A percentile compares a stretch with the other conserved stretches of the same genome.
Conservation (phyloP, 2,329 filamentous ascomycete species). For the Fusarium oligoseptatum region DNA sequence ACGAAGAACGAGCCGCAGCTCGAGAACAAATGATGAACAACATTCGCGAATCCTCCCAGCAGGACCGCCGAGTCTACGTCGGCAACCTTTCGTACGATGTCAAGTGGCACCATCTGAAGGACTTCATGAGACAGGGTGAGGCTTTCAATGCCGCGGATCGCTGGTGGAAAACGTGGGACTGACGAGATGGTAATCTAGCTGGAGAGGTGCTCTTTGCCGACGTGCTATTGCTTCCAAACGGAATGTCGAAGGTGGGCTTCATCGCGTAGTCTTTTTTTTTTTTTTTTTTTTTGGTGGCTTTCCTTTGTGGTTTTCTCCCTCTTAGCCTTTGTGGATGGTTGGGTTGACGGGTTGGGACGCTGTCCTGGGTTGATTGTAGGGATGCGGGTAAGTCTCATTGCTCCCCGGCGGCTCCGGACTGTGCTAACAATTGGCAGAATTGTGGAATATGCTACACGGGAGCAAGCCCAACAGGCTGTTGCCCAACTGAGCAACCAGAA, state of each 20-base stretch:
- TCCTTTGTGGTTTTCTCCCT: conserved; percentile 76
- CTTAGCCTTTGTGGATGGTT: conserved; percentile 85
- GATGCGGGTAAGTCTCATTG: conserved; percentile 91
- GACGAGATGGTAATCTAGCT: conserved; percentile 70
- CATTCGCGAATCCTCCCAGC: conserved; percentile 93
- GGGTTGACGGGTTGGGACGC: conserved; percentile 98
- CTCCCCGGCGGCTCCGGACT: background rate
- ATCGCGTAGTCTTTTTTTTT: conserved; percentile 83
- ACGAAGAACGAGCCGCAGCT: conserved; percentile 84
- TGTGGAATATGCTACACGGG: conserved; percentile 99
- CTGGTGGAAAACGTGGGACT: conserved; percentile 52
- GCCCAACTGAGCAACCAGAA: conserved; percentile 99
- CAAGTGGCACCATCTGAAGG: conserved; percentile 99
- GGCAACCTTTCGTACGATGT: conserved; percentile 99
- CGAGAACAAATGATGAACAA: conserved; percentile 98
- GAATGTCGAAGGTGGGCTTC: conserved; percentile 99
- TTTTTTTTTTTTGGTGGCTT: conserved; percentile 79
- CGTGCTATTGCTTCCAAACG: conserved; percentile 99
- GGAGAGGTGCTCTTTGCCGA: conserved; percentile 99
- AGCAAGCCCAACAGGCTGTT: conserved; percentile 98
- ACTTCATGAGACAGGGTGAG: conserved; percentile 99
- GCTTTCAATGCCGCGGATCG: conserved; percentile 45
- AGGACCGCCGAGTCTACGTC: conserved; percentile 99
- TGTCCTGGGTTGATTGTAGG: conserved; percentile 94
- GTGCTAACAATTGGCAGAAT: conserved; percentile 74